A percentile compares a stretch with the other conserved stretches of the same genome.
These are phyloP conservation scores for Leccinum fibrillosum DNA, from an alignment of 768 basidiomycete genomes.

Conservation along the genomic window DNA sequence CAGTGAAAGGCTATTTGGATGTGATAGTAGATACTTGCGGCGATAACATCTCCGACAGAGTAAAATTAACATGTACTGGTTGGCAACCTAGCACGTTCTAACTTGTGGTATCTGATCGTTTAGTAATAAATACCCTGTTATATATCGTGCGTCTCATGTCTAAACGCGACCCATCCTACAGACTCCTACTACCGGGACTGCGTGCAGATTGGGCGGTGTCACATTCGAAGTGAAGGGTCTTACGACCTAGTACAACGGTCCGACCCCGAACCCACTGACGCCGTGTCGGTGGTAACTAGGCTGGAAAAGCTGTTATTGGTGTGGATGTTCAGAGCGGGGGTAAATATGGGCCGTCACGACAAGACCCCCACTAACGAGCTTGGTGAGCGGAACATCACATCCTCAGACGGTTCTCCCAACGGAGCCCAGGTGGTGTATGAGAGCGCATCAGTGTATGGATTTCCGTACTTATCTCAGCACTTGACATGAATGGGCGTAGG, in stretches of 20 bases:
- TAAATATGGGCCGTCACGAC: neutral
- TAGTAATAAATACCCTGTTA: neutral
- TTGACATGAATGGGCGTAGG: constrained; percentile 56
- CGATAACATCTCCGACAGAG: neutral
- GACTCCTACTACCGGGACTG: no score
- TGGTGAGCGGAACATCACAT: constrained; percentile 31
- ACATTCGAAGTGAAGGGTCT: constrained; percentile 14
- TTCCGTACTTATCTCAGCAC: constrained; percentile 72
- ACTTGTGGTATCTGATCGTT: constrained; percentile 2
- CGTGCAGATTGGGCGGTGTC: no score
- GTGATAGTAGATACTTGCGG: neutral
- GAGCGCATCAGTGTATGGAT: constrained; percentile 57
- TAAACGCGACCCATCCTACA: constrained; percentile 49
- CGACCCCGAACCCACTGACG: neutral
- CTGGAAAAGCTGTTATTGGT: constrained; percentile 16
- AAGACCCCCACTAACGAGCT: constrained; percentile 1
- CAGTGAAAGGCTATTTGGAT: neutral
- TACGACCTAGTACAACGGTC: constrained; percentile 21
- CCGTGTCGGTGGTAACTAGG: neutral
- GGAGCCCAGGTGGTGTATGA: constrained; percentile 45
- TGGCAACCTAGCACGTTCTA: neutral
- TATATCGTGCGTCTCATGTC: constrained; percentile 12
- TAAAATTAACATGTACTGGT: neutral
- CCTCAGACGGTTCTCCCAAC: constrained; percentile 12
- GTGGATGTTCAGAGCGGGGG: constrained; percentile 5